A percentile compares a stretch with the other conserved stretches of the same genome.
Evolutionary conservation across 495 filamentous ascomycete genomes (phyloP).

Genomic region (Podospora comata): DNA sequence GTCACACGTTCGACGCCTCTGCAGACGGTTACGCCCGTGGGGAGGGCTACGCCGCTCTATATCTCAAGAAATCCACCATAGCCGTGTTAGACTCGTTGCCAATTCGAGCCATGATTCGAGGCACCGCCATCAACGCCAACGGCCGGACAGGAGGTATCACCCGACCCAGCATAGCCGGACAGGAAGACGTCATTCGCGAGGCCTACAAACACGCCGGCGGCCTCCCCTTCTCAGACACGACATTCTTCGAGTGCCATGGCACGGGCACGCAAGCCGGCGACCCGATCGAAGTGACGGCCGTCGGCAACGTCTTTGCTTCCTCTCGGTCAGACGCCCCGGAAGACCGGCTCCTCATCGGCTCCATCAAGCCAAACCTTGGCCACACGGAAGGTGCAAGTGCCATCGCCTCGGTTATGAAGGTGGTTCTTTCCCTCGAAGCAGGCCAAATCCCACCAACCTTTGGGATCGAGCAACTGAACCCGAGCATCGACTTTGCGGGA

Average conservation of each 20-base stretch:
- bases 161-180: slow-evolving; percentile 47
- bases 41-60: slow-evolving; percentile 54
- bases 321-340: background rate
- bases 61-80: slow-evolving; percentile 53
- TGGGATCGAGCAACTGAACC: slow-evolving; percentile 40
- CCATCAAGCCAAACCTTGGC: slow-evolving; percentile 45
- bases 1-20: slow-evolving; percentile 55
- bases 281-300: slow-evolving; percentile 35
- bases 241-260: slow-evolving; percentile 40
- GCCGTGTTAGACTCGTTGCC: slow-evolving; percentile 49
- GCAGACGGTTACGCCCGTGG: slow-evolving; percentile 64
- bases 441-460: slow-evolving; percentile 35
- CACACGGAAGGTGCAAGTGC: slow-evolving; percentile 41
- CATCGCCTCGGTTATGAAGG: slow-evolving; percentile 41
- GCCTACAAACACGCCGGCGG: slow-evolving; percentile 45
- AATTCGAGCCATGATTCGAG: slow-evolving; percentile 58
- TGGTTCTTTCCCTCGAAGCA: slow-evolving; percentile 34
- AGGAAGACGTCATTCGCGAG: slow-evolving; percentile 47
- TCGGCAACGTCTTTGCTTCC: slow-evolving; percentile 21
- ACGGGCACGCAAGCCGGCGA: slow-evolving; percentile 38
- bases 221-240: slow-evolving; percentile 42
- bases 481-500: slow-evolving; percentile 29
- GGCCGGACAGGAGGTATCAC: slow-evolving; percentile 51
- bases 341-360: slow-evolving; percentile 9
- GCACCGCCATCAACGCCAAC: slow-evolving; percentile 52